These are phyloP conservation scores for Dactylellina haptotyla DNA, from an alignment of 2,329 filamentous ascomycete species.

Conservation along the genomic window DNA sequence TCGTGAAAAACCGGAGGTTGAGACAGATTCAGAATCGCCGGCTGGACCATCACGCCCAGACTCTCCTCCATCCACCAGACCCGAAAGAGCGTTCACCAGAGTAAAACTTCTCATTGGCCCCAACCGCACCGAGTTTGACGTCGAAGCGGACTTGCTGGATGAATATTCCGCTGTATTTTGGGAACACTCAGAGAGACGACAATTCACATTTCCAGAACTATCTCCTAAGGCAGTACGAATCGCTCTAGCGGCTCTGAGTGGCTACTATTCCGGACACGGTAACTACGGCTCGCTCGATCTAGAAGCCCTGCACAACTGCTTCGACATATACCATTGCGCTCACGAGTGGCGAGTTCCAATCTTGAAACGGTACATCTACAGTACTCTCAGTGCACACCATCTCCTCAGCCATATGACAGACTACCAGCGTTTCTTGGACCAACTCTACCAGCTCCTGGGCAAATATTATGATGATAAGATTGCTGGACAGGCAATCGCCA, in stretches of 20 bases:
- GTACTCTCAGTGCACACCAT: not conserved
- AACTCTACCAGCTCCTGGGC: conserved; percentile 22
- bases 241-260: not conserved
- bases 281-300: not conserved
- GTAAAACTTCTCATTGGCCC: conserved; percentile 14
- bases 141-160: conserved; percentile 1
- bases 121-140: not conserved
- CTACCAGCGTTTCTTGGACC: conserved; percentile 20
- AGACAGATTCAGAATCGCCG: not conserved
- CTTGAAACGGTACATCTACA: conserved; percentile 14
- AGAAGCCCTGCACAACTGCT: conserved; percentile 12
- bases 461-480: not conserved
- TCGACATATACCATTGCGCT: conserved; percentile 28
- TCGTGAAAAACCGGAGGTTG: too few species aligned
- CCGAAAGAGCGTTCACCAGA: not conserved
- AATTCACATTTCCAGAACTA: conserved; percentile 15
- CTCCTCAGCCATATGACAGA: conserved; percentile 4
- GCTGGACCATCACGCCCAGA: not conserved
- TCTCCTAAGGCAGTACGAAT: conserved; percentile 11
- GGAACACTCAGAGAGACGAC: not conserved
- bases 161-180: conserved; percentile 14
- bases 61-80: not conserved
- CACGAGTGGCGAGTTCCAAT: conserved; percentile 17
- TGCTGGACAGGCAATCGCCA: not conserved
- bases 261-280: not conserved